Conservation (phyloP, 192 early-diverging fungal species). For the Podila clonocystis region DNA sequence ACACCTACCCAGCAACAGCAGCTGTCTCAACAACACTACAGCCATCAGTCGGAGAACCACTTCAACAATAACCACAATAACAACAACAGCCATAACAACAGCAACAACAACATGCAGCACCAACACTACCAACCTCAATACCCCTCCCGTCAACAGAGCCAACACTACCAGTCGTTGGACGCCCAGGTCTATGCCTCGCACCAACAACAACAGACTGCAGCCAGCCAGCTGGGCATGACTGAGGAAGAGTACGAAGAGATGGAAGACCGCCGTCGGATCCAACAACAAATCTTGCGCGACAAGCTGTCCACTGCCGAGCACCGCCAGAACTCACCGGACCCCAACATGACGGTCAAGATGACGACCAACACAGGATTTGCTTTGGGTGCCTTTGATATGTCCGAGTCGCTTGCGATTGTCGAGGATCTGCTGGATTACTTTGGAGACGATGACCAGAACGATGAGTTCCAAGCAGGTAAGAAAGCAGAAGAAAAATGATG, state of each 20-base stretch:
- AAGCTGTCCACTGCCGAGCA: conserved; percentile 27
- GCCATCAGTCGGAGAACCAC: background rate
- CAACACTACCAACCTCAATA: conserved; percentile 20
- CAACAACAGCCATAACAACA: background rate
- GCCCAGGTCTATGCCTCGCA: conserved; percentile 14
- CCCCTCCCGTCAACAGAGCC: conserved; percentile 37
- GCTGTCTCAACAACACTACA: background rate
- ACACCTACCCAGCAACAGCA: conserved; percentile 10
- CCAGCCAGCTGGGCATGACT: conserved; percentile 14
- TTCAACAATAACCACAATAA: conserved; percentile 11
- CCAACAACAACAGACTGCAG: conserved; percentile 8
- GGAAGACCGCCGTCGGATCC: conserved; percentile 47
- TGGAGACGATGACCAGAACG: conserved; percentile 34
- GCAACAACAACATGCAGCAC: background rate
- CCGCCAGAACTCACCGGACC: conserved; percentile 12
- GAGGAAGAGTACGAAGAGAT: conserved; percentile 41
- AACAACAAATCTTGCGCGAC: conserved; percentile 41
- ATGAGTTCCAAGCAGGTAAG: conserved; percentile 17
- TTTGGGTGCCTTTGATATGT: conserved; percentile 44
- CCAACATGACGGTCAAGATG: conserved; percentile 38
- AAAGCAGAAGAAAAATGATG: background rate
- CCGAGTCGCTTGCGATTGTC: conserved; percentile 47
- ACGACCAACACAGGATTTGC: conserved; percentile 41
- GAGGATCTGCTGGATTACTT: conserved; percentile 50
- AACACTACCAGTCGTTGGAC: conserved; percentile 30